Evolutionary conservation across 768 basidiomycete species (phyloP).

Genomic region (Boletus tomentosulus): DNA sequence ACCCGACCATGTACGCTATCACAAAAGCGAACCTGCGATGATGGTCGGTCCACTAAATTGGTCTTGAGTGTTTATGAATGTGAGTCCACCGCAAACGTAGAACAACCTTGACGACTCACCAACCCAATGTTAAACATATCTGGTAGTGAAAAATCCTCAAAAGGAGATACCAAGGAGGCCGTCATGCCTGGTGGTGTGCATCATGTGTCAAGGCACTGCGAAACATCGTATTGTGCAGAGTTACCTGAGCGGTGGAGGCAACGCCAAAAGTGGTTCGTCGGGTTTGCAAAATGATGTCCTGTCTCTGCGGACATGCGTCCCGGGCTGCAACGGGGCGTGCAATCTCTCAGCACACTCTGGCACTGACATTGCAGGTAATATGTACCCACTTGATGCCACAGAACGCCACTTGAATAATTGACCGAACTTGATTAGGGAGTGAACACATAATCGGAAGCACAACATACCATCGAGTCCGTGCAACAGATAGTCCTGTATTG

Average conservation of each 20-base stretch:
- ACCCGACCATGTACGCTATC: not conserved
- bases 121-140: constrained; percentile 58
- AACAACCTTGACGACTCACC: constrained; percentile 38
- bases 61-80: constrained; percentile 43
- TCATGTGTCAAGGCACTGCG: not conserved
- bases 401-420: constrained; percentile 56
- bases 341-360: not conserved
- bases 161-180: constrained; percentile 43
- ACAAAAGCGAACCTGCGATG: constrained; percentile 46
- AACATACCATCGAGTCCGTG: constrained; percentile 53
- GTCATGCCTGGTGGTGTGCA: constrained; percentile 49
- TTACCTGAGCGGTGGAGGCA: constrained; percentile 65
- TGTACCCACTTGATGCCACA: constrained; percentile 76
- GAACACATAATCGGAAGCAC: not conserved
- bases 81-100: not conserved
- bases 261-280: constrained; percentile 80
- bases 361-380: not conserved
- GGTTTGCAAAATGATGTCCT: constrained; percentile 78
- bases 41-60: constrained; percentile 69
- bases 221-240: too few relatives aligned
- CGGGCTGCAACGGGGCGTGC: constrained; percentile 41
- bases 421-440: not conserved
- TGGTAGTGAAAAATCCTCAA: constrained; percentile 60
- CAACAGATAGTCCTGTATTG: constrained; percentile 49
- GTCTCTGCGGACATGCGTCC: constrained; percentile 61